phyloP scores from a whole-genome alignment of 2,329 filamentous ascomycete species.

The Colletotrichum filicis region DNA sequence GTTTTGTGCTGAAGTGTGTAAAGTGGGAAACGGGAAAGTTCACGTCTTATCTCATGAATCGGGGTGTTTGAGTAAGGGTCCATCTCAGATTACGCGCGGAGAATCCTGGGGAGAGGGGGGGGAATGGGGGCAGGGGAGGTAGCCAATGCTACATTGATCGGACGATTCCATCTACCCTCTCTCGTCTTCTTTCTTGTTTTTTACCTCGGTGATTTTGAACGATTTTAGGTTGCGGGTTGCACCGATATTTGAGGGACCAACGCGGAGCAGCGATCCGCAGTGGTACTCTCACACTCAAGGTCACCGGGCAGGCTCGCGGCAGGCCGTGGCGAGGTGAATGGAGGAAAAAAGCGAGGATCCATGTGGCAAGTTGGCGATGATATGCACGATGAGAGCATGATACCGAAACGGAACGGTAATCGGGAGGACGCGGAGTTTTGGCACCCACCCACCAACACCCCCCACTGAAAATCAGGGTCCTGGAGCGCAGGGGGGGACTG shows the following conservation, averaged over 20 bases:
- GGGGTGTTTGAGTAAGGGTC: neutral
- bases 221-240: constrained; percentile 5
- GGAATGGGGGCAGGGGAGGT: too few relatives aligned
- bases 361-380: neutral
- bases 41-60: neutral
- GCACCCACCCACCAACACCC: too few relatives aligned
- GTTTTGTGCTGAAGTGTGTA: neutral
- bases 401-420: constrained; percentile 5
- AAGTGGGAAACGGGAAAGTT: neutral
- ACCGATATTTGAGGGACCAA: neutral
- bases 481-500: neutral
- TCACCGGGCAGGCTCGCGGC: too few relatives aligned
- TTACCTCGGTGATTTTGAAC: neutral
- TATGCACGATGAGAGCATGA: constrained; percentile 24
- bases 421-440: neutral
- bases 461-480: constrained; percentile 3
- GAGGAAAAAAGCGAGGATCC: neutral
- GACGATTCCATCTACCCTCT: neutral
- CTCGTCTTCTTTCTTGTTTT: neutral
- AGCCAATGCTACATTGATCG: neutral
- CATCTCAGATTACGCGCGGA: neutral
- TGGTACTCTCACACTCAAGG: too few relatives aligned
- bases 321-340: too few relatives aligned
- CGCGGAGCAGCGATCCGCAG: too few relatives aligned
- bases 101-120: neutral